Percentiles rank a stretch among this genome's conserved stretches.
Evolutionary conservation across 768 basidiomycete genomes (phyloP).

Genomic region (Trametes coccinea): DNA sequence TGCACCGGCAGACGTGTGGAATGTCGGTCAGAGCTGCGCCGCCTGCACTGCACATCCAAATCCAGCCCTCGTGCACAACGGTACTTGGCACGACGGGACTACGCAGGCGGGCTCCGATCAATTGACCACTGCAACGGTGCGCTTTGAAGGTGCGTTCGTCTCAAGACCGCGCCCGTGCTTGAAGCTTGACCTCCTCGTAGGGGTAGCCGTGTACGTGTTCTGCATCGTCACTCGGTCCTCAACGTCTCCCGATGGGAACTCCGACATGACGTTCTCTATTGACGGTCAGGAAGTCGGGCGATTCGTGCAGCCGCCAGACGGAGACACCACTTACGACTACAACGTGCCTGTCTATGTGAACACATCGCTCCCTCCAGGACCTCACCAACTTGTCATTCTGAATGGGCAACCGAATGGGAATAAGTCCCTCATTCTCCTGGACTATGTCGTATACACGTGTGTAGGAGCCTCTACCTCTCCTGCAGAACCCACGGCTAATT

Average conservation of each 20-base stretch:
- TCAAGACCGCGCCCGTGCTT: not conserved
- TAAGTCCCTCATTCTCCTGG: constrained; percentile 37
- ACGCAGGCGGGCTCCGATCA: constrained; percentile 16
- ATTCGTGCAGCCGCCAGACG: constrained; percentile 29
- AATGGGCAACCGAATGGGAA: constrained; percentile 35
- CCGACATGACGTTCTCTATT: constrained; percentile 41
- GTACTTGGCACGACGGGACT: constrained; percentile 39
- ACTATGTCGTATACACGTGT: constrained; percentile 44
- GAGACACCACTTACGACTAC: constrained; percentile 32
- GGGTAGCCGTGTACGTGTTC: constrained; percentile 47
- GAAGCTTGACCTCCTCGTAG: constrained; percentile 24
- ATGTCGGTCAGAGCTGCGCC: constrained; percentile 28
- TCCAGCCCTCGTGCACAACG: constrained; percentile 15
- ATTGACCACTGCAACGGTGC: constrained; percentile 31
- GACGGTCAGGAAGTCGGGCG: constrained; percentile 36
- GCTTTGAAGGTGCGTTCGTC: constrained; percentile 38
- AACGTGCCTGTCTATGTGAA: constrained; percentile 38
- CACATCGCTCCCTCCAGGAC: constrained; percentile 26
- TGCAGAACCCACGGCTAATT: not conserved
- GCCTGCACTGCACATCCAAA: constrained; percentile 33
- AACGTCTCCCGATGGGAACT: constrained; percentile 28
- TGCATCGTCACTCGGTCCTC: constrained; percentile 36
- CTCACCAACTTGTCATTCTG: constrained; percentile 37
- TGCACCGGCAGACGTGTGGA: constrained; percentile 37
- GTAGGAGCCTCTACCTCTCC: not conserved